phyloP scores from a whole-genome alignment of 2,329 filamentous ascomycete genomes.

The Graphilbum fragrans region DNA sequence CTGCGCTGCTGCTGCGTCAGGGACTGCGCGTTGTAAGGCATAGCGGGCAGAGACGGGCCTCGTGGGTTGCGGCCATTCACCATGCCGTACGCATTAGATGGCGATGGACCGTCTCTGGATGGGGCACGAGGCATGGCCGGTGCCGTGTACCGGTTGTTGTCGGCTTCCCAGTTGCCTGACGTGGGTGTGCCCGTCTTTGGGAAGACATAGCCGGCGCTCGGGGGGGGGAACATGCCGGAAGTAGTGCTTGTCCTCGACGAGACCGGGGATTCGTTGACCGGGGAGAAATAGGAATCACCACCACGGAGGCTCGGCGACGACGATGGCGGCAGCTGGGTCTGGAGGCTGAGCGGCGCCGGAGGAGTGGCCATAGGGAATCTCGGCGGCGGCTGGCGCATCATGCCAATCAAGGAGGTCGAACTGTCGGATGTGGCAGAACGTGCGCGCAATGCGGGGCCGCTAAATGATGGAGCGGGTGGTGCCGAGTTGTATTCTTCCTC shows the following conservation, averaged over 20 bases:
- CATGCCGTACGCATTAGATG: constrained; percentile 48
- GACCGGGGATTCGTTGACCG: constrained; percentile 65
- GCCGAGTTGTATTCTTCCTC: constrained; percentile 37
- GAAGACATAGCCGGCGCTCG: constrained; percentile 47
- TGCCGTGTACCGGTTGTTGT: constrained; percentile 73
- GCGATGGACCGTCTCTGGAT: constrained; percentile 63
- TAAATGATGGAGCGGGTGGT: constrained; percentile 22
- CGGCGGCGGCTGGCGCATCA: constrained; percentile 51
- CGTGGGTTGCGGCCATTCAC: constrained; percentile 49
- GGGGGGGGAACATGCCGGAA: constrained; percentile 54
- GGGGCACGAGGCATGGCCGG: constrained; percentile 72
- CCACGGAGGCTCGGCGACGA: constrained; percentile 49
- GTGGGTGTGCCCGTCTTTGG: constrained; percentile 61
- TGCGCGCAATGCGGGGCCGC: constrained; percentile 53
- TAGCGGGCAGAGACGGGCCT: constrained; percentile 68
- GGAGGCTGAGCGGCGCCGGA: constrained; percentile 52
- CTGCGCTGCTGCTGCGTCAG: constrained; percentile 57
- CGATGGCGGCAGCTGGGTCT: constrained; percentile 36
- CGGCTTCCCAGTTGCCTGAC: constrained; percentile 47
- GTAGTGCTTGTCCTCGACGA: constrained; percentile 65
- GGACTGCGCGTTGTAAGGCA: constrained; percentile 41
- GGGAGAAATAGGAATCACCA: constrained; percentile 90
- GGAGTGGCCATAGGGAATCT: constrained; percentile 57
- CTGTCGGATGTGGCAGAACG: constrained; percentile 67
- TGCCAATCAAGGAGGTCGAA: constrained; percentile 41